These are phyloP conservation scores for Gossypium arboreum DNA, from an alignment of 345 rosid genomes.

Conservation along the genomic window DNA sequence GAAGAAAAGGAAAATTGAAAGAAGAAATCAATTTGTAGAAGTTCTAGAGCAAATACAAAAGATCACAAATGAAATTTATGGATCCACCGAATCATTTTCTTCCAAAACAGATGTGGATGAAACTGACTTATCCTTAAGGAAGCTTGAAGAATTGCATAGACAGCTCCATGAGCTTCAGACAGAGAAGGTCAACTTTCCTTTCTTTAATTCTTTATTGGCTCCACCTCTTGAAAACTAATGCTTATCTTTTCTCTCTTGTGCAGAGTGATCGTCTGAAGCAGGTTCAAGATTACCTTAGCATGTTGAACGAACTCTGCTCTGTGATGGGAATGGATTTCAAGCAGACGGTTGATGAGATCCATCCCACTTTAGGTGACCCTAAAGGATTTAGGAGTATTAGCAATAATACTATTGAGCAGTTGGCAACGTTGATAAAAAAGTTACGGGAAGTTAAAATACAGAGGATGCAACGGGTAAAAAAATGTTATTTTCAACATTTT, in stretches of 20 bases:
- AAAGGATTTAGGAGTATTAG: conserved; percentile 55
- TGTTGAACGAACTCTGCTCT: conserved; percentile 45
- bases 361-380: conserved; percentile 52
- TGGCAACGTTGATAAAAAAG: conserved; percentile 44
- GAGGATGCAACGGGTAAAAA: conserved; percentile 83
- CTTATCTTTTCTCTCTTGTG: conserved; percentile 7
- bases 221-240: neutral
- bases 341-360: conserved; percentile 44
- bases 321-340: conserved; percentile 83
- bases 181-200: conserved; percentile 53
- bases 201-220: conserved; percentile 6
- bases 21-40: conserved; percentile 74
- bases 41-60: conserved; percentile 50
- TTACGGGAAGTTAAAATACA: conserved; percentile 69
- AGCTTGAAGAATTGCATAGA: conserved; percentile 66
- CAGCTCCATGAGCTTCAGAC: conserved; percentile 61
- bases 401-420: conserved; percentile 45
- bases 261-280: conserved; percentile 70
- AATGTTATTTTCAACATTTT: conserved; percentile 1
- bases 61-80: conserved; percentile 58
- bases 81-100: conserved; percentile 32
- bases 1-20: conserved; percentile 66
- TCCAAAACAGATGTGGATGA: conserved; percentile 45
- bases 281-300: conserved; percentile 47
- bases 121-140: conserved; percentile 70